Base-by-base conservation (phyloP, 176 grass and related monocot species). In the Carex cristatella region DNA sequence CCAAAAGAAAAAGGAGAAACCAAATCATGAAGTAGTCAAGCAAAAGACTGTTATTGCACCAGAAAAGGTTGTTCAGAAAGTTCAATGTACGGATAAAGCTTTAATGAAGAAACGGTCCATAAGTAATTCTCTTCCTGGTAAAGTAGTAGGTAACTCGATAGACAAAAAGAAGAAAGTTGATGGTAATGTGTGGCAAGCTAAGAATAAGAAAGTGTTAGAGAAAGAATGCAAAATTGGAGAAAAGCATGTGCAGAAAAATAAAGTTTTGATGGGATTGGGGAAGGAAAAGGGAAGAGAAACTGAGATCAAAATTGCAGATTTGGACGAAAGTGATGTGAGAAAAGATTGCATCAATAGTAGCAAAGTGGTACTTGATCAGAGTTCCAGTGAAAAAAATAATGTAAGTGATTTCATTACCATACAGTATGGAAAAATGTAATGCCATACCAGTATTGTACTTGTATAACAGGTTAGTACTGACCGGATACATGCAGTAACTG, bases 311-410 rank as follows among this genome's bases (percentile, higher is more conserved):
- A 54, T 83, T 33, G 81, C 42, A 67, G 44, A 69, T 56, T 69
- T 33, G 33, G 88, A 82, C 86, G 84, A 85, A 79, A 92, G 8
- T 85, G 87, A 56, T 11, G 15, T 81, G 61, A 82, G 86, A 64
- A 94, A 83, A 31, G 12, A 37, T 5, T 81, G 49, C 53, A 23
- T 18, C 1, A n/a, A 33, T 56, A 56, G 54, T 15, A 86, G 72
- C 3, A 74, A 30, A 65, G 35, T 65, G 81, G 2, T 83, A 86
- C 62, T 83, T 54, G 18, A 88, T 11, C 64, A 86, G 84, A 40
- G 61, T 86, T 23, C 67, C 79, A 9, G 86, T 62, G 67, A 91
- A 85, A 61, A 88, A 70, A 92, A 81, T 48, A 90, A 56, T 76
- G 69, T 75, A 82, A 87, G 58, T 55, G 65, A 8, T 54, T 32